Evolutionary conservation across 2,329 filamentous ascomycete species (phyloP).

Genomic region (Fusarium neocosmosporiellum): DNA sequence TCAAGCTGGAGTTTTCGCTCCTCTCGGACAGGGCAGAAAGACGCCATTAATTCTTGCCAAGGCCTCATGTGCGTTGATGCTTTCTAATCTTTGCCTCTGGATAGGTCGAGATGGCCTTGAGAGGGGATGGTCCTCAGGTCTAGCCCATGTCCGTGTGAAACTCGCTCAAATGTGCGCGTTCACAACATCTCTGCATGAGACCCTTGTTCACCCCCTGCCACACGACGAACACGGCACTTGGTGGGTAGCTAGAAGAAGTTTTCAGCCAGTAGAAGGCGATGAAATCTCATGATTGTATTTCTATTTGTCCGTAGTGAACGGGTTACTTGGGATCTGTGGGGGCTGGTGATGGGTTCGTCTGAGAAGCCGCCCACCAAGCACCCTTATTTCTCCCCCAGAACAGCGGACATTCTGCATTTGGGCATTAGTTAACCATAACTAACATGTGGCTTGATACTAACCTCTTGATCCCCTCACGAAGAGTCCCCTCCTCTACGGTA

Average conservation of each 20-base stretch:
- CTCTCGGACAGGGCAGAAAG: no score
- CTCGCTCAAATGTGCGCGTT: neutral
- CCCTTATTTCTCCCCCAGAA: neutral
- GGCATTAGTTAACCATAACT: neutral
- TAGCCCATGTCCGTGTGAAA: neutral
- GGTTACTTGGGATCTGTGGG: neutral
- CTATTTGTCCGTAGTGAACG: neutral
- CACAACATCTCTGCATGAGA: neutral
- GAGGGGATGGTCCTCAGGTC: neutral
- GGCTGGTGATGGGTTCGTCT: neutral
- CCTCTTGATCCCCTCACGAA: neutral
- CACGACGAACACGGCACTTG: neutral
- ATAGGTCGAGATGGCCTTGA: neutral
- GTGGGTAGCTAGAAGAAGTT: neutral
- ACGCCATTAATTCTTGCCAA: neutral
- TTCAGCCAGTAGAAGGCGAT: neutral
- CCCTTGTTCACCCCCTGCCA: neutral
- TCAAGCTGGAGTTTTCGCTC: neutral
- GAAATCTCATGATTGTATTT: neutral
- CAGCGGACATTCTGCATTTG: neutral
- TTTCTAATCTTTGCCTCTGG: neutral
- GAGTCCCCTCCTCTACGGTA: neutral
- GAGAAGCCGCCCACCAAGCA: neutral
- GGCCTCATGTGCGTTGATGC: neutral
- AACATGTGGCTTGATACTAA: neutral